These are phyloP conservation scores for Stenocarpella maydis DNA, from an alignment of 2,329 filamentous ascomycete species.

Conservation along the genomic window DNA sequence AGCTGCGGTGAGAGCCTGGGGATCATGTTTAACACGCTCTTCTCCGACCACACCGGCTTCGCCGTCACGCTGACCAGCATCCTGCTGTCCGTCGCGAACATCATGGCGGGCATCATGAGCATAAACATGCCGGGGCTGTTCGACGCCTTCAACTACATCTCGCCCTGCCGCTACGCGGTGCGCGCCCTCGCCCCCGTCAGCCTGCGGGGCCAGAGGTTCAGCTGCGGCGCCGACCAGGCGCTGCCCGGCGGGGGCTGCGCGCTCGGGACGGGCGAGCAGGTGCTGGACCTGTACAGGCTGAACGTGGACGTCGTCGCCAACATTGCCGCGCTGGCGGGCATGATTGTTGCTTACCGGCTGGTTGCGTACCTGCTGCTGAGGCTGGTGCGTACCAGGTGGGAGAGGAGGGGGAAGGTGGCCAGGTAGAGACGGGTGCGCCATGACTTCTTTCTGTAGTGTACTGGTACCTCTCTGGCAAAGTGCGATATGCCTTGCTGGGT, in stretches of 20 bases:
- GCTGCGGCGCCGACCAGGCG: constrained; percentile 67
- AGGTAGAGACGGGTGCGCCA: not conserved
- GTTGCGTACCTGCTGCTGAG: constrained; percentile 68
- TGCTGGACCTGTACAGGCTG: constrained; percentile 72
- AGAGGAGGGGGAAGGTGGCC: constrained; percentile 37
- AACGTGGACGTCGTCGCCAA: constrained; percentile 69
- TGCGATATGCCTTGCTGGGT: not conserved
- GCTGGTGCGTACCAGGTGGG: constrained; percentile 62
- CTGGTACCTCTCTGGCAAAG: not conserved
- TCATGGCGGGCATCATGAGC: constrained; percentile 76
- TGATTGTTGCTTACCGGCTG: constrained; percentile 70
- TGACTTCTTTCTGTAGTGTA: not conserved
- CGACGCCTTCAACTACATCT: constrained; percentile 74
- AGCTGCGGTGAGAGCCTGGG: constrained; percentile 78
- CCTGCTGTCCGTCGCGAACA: constrained; percentile 73
- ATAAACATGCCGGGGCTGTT: constrained; percentile 74
- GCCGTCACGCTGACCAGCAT: constrained; percentile 77
- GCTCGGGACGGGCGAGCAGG: constrained; percentile 71
- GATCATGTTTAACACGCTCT: constrained; percentile 83
- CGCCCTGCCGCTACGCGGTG: constrained; percentile 74
- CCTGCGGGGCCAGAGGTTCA: constrained; percentile 67
- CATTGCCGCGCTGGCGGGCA: constrained; percentile 68
- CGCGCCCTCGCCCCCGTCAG: constrained; percentile 73
- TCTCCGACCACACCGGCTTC: constrained; percentile 74
- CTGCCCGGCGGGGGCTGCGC: constrained; percentile 69